A percentile compares a stretch with the other conserved stretches of the same genome.
phyloP scores from a whole-genome alignment of 2,329 filamentous ascomycete genomes.

The Ophiosphaerella narmari region DNA sequence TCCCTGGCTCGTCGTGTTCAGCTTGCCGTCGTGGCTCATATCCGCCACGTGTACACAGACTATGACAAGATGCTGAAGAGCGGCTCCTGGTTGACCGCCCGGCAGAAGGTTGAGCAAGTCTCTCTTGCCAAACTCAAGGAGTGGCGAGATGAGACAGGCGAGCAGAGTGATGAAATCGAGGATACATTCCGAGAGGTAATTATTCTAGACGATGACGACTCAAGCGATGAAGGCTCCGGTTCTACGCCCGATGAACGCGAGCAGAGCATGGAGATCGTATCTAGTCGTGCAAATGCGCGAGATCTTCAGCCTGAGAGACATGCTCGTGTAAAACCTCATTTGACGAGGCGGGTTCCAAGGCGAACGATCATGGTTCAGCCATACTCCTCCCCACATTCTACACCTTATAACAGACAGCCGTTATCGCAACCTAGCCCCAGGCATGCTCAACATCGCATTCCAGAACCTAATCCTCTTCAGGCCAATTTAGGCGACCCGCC shows the following conservation, averaged over 20 bases:
- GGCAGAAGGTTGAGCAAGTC: slow-evolving; percentile 59
- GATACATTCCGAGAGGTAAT: slow-evolving; percentile 68
- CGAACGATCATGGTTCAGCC: slow-evolving; percentile 31
- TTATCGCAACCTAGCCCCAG: slow-evolving; percentile 9
- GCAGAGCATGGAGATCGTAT: slow-evolving; percentile 40
- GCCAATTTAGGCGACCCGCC: slow-evolving; percentile 8
- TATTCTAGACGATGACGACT: slow-evolving; percentile 64
- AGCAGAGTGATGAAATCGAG: slow-evolving; percentile 59
- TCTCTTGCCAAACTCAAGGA: slow-evolving; percentile 62
- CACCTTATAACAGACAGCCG: slow-evolving; percentile 11
- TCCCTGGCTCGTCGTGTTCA: slow-evolving; percentile 62
- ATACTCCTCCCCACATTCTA: slow-evolving; percentile 12
- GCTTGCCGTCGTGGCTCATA: slow-evolving; percentile 65
- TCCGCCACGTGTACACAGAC: slow-evolving; percentile 65
- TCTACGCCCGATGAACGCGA: slow-evolving; percentile 32
- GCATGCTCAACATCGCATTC: slow-evolving; percentile 4
- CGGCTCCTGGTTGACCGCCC: slow-evolving; percentile 59
- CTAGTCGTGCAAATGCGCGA: slow-evolving; percentile 37
- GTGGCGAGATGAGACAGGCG: slow-evolving; percentile 63
- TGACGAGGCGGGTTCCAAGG: slow-evolving; percentile 21
- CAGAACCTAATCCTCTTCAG: slow-evolving; percentile 2
- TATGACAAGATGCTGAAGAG: slow-evolving; percentile 63
- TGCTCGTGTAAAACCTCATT: slow-evolving; percentile 13
- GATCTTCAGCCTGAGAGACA: slow-evolving; percentile 34
- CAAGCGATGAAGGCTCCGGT: slow-evolving; percentile 41